Evolutionary conservation across 257 asterid species (phyloP), one percentile per base, ranked within the genome.

Genomic region (Rehmannia glutinosa): DNA sequence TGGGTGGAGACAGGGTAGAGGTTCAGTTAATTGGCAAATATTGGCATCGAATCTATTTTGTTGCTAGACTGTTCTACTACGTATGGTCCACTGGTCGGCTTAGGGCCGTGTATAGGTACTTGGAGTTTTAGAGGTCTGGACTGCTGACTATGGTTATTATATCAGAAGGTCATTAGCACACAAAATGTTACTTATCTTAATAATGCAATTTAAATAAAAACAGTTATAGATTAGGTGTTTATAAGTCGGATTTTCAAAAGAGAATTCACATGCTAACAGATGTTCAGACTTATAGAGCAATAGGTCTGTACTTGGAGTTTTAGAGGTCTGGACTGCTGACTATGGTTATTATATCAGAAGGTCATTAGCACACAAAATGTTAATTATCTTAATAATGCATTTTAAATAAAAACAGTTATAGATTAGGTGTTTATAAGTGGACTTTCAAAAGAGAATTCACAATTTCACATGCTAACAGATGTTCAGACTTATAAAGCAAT

Each of bases 111-210:
- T 2, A 12, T 16, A 10, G 53, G 52, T 54, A 16, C 36, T 33
- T 65, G 70, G 16, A 33, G 43, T 46, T 61, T 42, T 52, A 27
- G 47, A 17, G 23, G 47, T 36, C 63, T 61, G 36, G 23, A 59
- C 2, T 5, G 2, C 12, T 13, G 11, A 8, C 28, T 47, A 8
- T 20, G 17, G 8, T 7, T 20, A 19, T 47, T 19, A 21, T 38
- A 24, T 15, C 1, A 53, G n/a, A 41, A 54, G 11, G 12, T 21
- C 5, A 17, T 11, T 6, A 24, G 9, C 20, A 39, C 1, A n/a
- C 55, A 28, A 24, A 19, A 19, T 59, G 24, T 43, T 10, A 20
- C 33, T 15, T 8, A 2, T 19, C 47, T 43, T 59, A 39, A 59
- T 49, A n/a, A 8, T 59, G 27, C 27, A 56, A 33, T 56, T 10